phyloP scores from a whole-genome alignment of 2,329 filamentous ascomycete species.

The Bipolaris bicolor region DNA sequence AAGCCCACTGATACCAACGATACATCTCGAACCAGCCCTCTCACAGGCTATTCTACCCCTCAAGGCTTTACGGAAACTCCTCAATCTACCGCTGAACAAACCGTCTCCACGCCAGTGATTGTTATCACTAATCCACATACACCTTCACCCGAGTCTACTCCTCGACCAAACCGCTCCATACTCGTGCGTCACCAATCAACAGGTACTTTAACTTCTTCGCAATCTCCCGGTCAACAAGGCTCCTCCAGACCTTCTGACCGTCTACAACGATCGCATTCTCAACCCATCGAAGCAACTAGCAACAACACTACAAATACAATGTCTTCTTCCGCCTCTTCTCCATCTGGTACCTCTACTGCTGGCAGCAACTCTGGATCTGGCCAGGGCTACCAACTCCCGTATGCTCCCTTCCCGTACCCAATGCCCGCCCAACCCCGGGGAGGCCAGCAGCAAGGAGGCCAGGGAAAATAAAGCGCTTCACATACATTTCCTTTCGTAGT shows the following conservation, averaged over 20 bases:
- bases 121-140: conserved; percentile 23
- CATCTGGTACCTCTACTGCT: conserved; percentile 40
- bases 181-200: conserved; percentile 14
- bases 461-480: conserved; percentile 27
- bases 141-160: conserved; percentile 11
- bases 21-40: conserved; percentile 17
- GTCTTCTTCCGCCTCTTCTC: conserved; percentile 45
- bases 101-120: conserved; percentile 25
- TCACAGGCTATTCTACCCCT: conserved; percentile 8
- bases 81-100: conserved; percentile 32
- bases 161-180: conserved; percentile 21
- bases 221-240: conserved; percentile 15
- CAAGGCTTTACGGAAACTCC: conserved; percentile 25
- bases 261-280: conserved; percentile 22
- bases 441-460: conserved; percentile 24
- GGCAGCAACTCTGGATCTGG: conserved; percentile 38
- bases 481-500: not conserved
- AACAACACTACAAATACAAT: conserved; percentile 24
- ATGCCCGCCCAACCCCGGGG: conserved; percentile 41
- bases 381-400: conserved; percentile 42
- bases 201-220: conserved; percentile 18
- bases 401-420: conserved; percentile 48
- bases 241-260: conserved; percentile 25
- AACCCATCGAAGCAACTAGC: conserved; percentile 14
- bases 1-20: conserved; percentile 14